Conservation (phyloP, 169 alveolate genomes). For the Babesia microti region DNA sequence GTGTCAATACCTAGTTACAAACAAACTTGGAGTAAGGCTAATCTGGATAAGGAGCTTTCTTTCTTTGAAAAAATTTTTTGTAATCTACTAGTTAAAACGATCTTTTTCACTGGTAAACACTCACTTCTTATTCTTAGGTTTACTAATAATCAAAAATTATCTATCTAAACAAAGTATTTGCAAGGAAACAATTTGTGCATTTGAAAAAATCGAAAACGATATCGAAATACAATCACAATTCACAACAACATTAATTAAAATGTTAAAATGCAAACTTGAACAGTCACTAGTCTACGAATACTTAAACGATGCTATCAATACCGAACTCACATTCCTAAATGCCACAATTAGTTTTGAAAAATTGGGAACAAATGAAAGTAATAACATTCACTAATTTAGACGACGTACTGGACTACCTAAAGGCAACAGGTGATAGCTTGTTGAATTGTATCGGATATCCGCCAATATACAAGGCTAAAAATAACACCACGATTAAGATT, state of each 20-base stretch:
- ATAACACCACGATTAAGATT: too few species aligned
- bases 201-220: conserved; percentile 21
- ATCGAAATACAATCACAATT: conserved; percentile 23
- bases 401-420: too few species aligned
- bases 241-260: conserved; percentile 11
- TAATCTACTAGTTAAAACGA: conserved; percentile 11
- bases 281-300: too few species aligned
- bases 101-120: conserved; percentile 17
- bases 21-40: conserved; percentile 5
- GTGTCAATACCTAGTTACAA: conserved; percentile 1
- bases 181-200: conserved; percentile 17
- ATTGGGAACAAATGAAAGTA: too few species aligned
- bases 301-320: too few species aligned
- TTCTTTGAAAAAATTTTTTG: conserved; percentile 3
- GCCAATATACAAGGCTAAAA: too few species aligned
- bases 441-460: too few species aligned
- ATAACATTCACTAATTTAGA: too few species aligned
- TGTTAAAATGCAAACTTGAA: conserved; percentile 10
- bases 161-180: conserved; percentile 5
- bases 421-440: too few species aligned
- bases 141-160: conserved; percentile 13
- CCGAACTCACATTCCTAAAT: too few species aligned
- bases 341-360: too few species aligned
- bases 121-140: conserved; percentile 11
- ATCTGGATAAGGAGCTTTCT: conserved; percentile 34